Conservation (phyloP, 768 basidiomycete genomes). For the Suillus weaverae region DNA sequence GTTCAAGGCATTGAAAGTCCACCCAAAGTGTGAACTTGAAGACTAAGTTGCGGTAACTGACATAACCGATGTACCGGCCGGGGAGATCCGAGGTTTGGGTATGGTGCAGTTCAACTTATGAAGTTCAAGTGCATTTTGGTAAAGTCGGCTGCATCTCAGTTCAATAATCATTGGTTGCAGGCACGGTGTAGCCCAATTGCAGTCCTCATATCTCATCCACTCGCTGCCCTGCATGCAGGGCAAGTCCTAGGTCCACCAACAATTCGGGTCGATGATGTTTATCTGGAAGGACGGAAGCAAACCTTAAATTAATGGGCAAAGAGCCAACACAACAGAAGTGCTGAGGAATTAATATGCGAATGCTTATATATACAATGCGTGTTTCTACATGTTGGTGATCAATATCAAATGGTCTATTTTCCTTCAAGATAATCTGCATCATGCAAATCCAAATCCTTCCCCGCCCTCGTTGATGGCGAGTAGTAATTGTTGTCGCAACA, state of each 20-base stretch:
- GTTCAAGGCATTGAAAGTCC: background rate
- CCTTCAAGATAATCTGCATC: slow-evolving; percentile 12
- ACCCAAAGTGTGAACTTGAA: background rate
- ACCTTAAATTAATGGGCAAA: background rate
- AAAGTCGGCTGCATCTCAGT: too few species aligned
- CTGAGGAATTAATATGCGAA: slow-evolving; percentile 20
- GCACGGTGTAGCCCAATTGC: too few species aligned
- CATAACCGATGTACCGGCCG: background rate
- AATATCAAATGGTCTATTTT: slow-evolving; percentile 18
- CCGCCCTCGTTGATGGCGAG: slow-evolving; percentile 95
- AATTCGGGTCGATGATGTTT: background rate
- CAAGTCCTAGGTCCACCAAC: background rate
- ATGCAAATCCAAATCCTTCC: slow-evolving; percentile 90
- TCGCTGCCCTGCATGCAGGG: background rate
- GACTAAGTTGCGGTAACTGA: background rate
- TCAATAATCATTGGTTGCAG: too few species aligned
- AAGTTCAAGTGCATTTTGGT: too few species aligned
- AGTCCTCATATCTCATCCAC: background rate
- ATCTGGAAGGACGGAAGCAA: background rate
- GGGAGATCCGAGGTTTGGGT: too few species aligned
- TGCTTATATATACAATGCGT: slow-evolving; percentile 35
- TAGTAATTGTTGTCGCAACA: slow-evolving; percentile 86
- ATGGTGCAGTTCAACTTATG: too few species aligned
- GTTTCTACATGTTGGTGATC: slow-evolving; percentile 29
- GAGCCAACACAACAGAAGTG: background rate